A percentile compares a stretch with the other conserved stretches of the same genome.
Evolutionary conservation across 1,284 basidiomycete species (phyloP).

Genomic region (Paramarasmius palmivorus): DNA sequence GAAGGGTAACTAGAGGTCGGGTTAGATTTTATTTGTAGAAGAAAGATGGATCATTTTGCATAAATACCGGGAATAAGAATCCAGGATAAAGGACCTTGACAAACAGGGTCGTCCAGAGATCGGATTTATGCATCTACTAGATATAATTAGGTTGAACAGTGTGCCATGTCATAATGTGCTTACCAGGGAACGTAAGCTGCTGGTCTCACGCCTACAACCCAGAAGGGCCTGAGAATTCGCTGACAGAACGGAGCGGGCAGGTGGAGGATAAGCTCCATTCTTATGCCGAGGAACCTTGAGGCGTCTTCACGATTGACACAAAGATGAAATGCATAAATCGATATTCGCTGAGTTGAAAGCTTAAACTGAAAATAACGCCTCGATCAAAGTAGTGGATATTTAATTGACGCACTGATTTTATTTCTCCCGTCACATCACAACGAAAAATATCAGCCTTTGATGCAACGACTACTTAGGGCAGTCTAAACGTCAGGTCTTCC

Average conservation of each 20-base stretch:
- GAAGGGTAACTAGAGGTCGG: slow-evolving; percentile 13
- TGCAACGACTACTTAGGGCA: no score
- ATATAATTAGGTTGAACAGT: slow-evolving; percentile 41
- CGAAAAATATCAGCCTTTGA: neutral
- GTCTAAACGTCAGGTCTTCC: no score
- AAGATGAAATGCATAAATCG: slow-evolving; percentile 23
- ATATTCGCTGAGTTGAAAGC: slow-evolving; percentile 32
- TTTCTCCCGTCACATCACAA: neutral
- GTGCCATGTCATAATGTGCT: slow-evolving; percentile 20
- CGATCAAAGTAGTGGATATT: slow-evolving; percentile 24
- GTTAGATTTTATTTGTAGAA: slow-evolving; percentile 21
- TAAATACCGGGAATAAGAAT: neutral
- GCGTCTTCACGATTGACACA: slow-evolving; percentile 19
- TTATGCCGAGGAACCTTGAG: slow-evolving; percentile 13
- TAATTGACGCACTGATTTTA: slow-evolving; percentile 28
- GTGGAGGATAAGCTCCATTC: slow-evolving; percentile 33
- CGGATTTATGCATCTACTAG: slow-evolving; percentile 36
- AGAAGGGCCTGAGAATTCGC: slow-evolving; percentile 27
- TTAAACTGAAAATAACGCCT: slow-evolving; percentile 26
- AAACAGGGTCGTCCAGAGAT: slow-evolving; percentile 37
- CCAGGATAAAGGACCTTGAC: neutral
- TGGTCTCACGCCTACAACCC: slow-evolving; percentile 12
- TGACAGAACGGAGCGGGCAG: slow-evolving; percentile 40
- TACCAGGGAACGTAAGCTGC: slow-evolving; percentile 35
- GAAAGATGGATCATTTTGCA: slow-evolving; percentile 18